These are phyloP conservation scores for Bacidia gigantensis DNA, from an alignment of 495 filamentous ascomycete species.

Conservation along the genomic window DNA sequence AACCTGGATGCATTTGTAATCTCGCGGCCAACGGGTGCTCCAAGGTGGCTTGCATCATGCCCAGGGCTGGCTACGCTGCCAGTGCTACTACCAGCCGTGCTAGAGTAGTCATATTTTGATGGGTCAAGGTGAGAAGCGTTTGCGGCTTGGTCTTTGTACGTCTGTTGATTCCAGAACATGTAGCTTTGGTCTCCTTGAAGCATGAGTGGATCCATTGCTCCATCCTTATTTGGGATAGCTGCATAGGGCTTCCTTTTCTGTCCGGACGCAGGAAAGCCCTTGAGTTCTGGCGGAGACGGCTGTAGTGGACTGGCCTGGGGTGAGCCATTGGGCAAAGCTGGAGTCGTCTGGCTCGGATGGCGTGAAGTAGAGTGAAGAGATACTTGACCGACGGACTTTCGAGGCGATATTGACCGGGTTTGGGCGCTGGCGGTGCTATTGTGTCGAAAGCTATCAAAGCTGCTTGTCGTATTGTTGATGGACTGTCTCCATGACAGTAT, in stretches of 20 bases:
- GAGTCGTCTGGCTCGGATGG: constrained; percentile 9
- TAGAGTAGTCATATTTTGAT: constrained; percentile 13
- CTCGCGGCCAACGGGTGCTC: constrained; percentile 15
- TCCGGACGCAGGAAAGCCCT: constrained; percentile 16
- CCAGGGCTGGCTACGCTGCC: constrained; percentile 12
- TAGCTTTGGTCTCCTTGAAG: constrained; percentile 39
- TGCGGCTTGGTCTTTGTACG: constrained; percentile 31
- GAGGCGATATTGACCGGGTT: constrained; percentile 43
- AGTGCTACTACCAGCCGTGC: constrained; percentile 13
- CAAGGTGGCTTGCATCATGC: constrained; percentile 5
- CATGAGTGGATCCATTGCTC: constrained; percentile 33
- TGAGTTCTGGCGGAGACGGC: constrained; percentile 16
- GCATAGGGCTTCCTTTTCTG: constrained; percentile 16
- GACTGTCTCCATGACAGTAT: constrained; percentile 87
- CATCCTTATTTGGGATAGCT: background rate
- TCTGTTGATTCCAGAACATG: constrained; percentile 38
- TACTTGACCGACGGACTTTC: constrained; percentile 30
- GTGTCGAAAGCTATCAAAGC: constrained; percentile 35
- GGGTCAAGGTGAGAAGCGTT: constrained; percentile 24
- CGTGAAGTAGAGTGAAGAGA: constrained; percentile 19
- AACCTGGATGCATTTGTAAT: constrained; percentile 28
- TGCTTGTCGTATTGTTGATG: constrained; percentile 38
- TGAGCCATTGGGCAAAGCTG: constrained; percentile 24
- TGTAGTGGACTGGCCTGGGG: constrained; percentile 26
- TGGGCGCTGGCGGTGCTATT: constrained; percentile 12